Evolutionary conservation across 768 basidiomycete species (phyloP).

Genomic region (Tricholoma hemisulphureum): DNA sequence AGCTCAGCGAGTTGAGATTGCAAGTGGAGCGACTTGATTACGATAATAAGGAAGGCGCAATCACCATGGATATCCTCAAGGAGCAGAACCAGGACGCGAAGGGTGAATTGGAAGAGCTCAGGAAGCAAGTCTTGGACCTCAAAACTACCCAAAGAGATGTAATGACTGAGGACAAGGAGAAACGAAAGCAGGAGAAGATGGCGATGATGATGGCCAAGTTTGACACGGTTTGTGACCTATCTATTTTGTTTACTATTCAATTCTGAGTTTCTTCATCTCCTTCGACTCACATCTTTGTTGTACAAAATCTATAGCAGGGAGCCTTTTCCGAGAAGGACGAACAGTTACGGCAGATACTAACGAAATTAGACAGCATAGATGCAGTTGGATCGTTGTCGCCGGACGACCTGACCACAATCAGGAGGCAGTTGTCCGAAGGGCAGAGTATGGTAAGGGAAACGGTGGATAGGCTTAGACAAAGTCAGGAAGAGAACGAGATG

Average conservation of each 20-base stretch:
- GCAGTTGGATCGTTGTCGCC: constrained; percentile 60
- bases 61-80: constrained; percentile 91
- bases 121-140: constrained; percentile 72
- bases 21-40: constrained; percentile 92
- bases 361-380: constrained; percentile 83
- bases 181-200: constrained; percentile 99
- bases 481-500: constrained; percentile 91
- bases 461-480: constrained; percentile 83
- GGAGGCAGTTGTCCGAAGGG: constrained; percentile 86
- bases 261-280: constrained; percentile 2
- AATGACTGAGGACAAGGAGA: constrained; percentile 95
- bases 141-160: constrained; percentile 82
- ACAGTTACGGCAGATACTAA: constrained; percentile 78
- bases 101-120: constrained; percentile 86
- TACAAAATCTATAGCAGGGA: constrained; percentile 61
- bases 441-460: constrained; percentile 85
- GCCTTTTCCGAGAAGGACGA: constrained; percentile 95
- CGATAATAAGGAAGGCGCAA: constrained; percentile 92
- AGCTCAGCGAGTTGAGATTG: constrained; percentile 88
- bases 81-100: constrained; percentile 90
- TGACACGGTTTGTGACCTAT: constrained; percentile 82
- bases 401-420: constrained; percentile 78
- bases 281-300: neutral
- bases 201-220: constrained; percentile 99
- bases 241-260: constrained; percentile 4